Evolutionary conservation across 2,329 filamentous ascomycete genomes (phyloP).

Genomic region (Aspergillus calidoustus): DNA sequence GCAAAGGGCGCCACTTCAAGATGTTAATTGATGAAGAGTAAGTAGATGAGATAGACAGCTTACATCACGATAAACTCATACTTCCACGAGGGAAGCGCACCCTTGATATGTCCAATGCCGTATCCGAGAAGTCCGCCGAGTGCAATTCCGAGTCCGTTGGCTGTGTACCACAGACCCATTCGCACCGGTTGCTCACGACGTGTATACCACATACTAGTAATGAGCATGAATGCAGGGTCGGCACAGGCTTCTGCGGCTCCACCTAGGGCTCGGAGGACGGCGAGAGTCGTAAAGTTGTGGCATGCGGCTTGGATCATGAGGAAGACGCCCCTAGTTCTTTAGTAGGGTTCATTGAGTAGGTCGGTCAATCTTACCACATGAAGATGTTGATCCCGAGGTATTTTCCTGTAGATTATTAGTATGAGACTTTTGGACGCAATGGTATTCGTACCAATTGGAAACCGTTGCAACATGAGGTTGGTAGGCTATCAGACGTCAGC

Average conservation of each 20-base stretch:
- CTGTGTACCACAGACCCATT: slow-evolving; percentile 64
- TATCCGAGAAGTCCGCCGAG: slow-evolving; percentile 63
- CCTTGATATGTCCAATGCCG: slow-evolving; percentile 64
- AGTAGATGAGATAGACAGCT: background rate
- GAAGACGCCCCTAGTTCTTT: slow-evolving; percentile 47
- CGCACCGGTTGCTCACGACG: slow-evolving; percentile 65
- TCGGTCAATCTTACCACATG: slow-evolving; percentile 48
- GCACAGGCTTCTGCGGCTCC: slow-evolving; percentile 62
- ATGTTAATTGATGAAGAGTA: background rate
- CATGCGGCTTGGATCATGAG: slow-evolving; percentile 59
- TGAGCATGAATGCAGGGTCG: slow-evolving; percentile 66
- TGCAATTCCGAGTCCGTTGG: slow-evolving; percentile 64
- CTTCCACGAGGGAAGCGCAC: slow-evolving; percentile 64
- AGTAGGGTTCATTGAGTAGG: background rate
- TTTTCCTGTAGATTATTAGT: slow-evolving; percentile 41
- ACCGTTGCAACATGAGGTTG: slow-evolving; percentile 57
- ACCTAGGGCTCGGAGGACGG: slow-evolving; percentile 60
- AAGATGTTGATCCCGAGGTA: slow-evolving; percentile 63
- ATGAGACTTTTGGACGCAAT: background rate
- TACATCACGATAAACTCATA: slow-evolving; percentile 71
- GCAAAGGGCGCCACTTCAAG: slow-evolving; percentile 55
- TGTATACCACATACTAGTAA: slow-evolving; percentile 70
- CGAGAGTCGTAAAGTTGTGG: slow-evolving; percentile 59
- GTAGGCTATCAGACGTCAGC: slow-evolving; percentile 42
- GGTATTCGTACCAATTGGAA: slow-evolving; percentile 51